Base-by-base conservation (phyloP, 805 yeast genomes). In the Jamesozyma lodderae region DNA sequence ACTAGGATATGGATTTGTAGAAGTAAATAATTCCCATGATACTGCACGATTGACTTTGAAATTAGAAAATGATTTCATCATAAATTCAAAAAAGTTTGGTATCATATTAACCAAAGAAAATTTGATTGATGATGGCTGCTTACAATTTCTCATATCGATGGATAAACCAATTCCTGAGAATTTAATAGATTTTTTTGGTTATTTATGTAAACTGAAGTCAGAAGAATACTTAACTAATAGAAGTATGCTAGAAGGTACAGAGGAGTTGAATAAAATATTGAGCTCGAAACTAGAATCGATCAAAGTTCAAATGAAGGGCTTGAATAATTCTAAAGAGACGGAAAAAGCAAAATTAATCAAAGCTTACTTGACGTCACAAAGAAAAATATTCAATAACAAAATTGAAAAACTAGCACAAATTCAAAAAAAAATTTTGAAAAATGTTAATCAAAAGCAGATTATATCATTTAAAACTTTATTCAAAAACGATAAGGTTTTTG, bases 1-100 rank as follows among this genome's bases (percentile, higher is more conserved):
- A 5, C 61, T 87, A 47, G 87, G 81, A 0, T 88, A 88, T 56
- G 96, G 96, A 0, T 88, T 88, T 59, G 70, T 77, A 8, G 69
- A 69, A 14, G 64, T 64, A 14, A 60, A 71, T 33, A 82, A 81
- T 47, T 62, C 63, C 8, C 75, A 75, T 25, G 90, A 83, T 45
- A 52, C 64, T 4, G 63, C 78, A 1, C 76, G 76, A 13, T 66
- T 87, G 31, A 70, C 81, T 4, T 65, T 86, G 40, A 75, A 75
- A 51, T 61, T 83, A 7, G 66, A 64, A 15, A 46, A 42, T 2
- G 38, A 45, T 19, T 32, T 61, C 38, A 37, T 55, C 48, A 26
- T 53, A 0, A 57, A 54, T 13, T 57, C 72, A 13, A 51, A 57
- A 26, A 39, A 44, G 4, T 49, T 55, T 36, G 73, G 73, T 1